Evolutionary conservation across 2,329 filamentous ascomycete genomes (phyloP).

Genomic region (Metarhizium sp.): DNA sequence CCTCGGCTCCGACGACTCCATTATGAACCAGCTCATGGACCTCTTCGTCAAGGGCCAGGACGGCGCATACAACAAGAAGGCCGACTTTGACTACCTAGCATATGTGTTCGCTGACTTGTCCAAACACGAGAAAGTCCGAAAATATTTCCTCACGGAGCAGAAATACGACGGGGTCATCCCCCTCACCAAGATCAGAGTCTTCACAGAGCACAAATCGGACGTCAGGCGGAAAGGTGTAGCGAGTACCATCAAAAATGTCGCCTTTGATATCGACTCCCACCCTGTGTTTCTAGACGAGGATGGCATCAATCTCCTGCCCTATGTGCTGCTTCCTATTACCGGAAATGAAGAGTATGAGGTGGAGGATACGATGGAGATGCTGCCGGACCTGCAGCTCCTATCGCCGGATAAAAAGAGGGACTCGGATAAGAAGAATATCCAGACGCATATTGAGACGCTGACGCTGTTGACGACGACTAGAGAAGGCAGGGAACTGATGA

Average conservation of each 20-base stretch:
- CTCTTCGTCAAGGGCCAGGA: slow-evolving; percentile 90
- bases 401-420: slow-evolving; percentile 86
- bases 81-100: slow-evolving; percentile 84
- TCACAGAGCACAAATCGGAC: slow-evolving; percentile 80
- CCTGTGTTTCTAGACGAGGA: slow-evolving; percentile 59
- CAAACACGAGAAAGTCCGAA: slow-evolving; percentile 65
- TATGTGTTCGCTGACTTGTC: slow-evolving; percentile 92
- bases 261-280: slow-evolving; percentile 73
- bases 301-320: slow-evolving; percentile 74
- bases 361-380: slow-evolving; percentile 78
- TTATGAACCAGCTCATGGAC: slow-evolving; percentile 87
- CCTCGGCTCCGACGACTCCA: slow-evolving; percentile 62
- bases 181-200: slow-evolving; percentile 84
- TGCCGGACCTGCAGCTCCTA: slow-evolving; percentile 81
- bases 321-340: slow-evolving; percentile 79
- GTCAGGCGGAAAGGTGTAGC: slow-evolving; percentile 91
- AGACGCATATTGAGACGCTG: slow-evolving; percentile 83
- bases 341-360: slow-evolving; percentile 82
- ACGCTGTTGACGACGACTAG: slow-evolving; percentile 72
- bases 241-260: slow-evolving; percentile 86
- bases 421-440: slow-evolving; percentile 62
- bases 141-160: slow-evolving; percentile 66
- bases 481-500: slow-evolving; percentile 64
- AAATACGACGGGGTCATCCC: slow-evolving; percentile 78
- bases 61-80: slow-evolving; percentile 72